Conservation (phyloP, 306 rosid species). For the Vigna trinervia region DNA sequence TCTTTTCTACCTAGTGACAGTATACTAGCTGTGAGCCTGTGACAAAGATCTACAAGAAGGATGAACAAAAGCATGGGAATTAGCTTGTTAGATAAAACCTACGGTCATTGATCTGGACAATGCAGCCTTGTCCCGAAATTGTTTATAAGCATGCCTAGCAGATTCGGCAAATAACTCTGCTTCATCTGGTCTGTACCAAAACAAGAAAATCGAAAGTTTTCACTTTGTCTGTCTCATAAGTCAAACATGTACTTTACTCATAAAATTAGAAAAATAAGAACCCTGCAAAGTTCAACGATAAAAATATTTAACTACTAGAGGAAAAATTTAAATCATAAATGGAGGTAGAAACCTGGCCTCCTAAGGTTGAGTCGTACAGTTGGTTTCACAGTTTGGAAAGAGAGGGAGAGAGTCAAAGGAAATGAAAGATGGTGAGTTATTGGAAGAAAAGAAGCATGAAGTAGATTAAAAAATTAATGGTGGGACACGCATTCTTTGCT, state of each 20-base stretch:
- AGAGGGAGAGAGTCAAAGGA: no score
- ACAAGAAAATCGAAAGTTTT: neutral
- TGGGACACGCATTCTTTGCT: no score
- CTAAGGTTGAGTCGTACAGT: neutral
- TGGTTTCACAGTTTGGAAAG: no score
- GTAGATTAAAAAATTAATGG: no score
- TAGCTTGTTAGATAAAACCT: conserved; percentile 42
- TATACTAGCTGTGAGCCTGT: conserved; percentile 12
- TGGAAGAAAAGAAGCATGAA: no score
- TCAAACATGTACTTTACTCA: conserved; percentile 25
- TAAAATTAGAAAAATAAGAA: conserved; percentile 17
- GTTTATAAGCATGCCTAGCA: conserved; percentile 74
- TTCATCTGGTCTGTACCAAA: conserved; percentile 76
- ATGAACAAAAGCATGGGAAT: neutral
- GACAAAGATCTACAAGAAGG: conserved; percentile 31
- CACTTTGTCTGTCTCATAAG: neutral
- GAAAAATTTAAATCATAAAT: neutral
- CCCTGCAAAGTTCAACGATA: neutral
- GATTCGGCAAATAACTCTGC: conserved; percentile 87
- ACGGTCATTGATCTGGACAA: conserved; percentile 90
- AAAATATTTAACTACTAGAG: neutral
- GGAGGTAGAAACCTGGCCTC: conserved; percentile 1
- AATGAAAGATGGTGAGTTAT: no score
- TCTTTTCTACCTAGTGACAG: conserved; percentile 71
- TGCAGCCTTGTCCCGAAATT: conserved; percentile 93